Conservation (phyloP, 495 filamentous ascomycete species). For the Entonaema liquescens region DNA sequence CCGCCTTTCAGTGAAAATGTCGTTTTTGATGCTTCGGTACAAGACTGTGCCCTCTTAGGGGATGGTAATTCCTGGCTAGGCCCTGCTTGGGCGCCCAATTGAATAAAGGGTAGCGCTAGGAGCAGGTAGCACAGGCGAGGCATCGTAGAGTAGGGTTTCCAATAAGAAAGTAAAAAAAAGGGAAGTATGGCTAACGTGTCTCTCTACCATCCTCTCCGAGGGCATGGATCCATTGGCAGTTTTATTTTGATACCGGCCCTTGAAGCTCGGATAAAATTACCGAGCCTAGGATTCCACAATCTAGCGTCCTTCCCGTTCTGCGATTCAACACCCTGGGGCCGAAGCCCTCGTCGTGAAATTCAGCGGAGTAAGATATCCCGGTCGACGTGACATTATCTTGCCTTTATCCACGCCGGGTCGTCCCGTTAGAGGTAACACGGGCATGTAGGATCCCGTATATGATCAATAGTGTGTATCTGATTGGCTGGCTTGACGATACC, state of each 20-base stretch:
- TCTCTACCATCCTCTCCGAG: background rate
- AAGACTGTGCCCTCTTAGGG: constrained; percentile 3
- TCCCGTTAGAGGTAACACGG: constrained; percentile 7
- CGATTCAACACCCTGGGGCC: constrained; percentile 4
- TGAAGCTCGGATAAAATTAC: constrained; percentile 11
- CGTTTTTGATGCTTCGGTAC: constrained; percentile 17
- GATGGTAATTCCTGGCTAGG: background rate
- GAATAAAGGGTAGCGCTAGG: background rate
- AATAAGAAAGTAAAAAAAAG: background rate
- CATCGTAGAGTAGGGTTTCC: background rate
- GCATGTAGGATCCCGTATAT: constrained; percentile 7
- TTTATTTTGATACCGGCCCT: constrained; percentile 5
- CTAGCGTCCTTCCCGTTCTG: constrained; percentile 11
- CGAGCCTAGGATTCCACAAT: constrained; percentile 5
- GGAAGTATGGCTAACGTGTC: background rate
- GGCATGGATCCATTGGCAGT: background rate
- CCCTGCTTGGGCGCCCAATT: background rate
- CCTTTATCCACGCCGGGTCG: constrained; percentile 27
- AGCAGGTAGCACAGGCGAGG: background rate
- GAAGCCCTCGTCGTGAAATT: background rate
- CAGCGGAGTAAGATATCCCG: constrained; percentile 18
- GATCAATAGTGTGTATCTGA: constrained; percentile 3
- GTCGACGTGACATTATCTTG: constrained; percentile 22
- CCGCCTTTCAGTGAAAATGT: constrained; percentile 26
- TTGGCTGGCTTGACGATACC: constrained; percentile 4